A percentile compares a stretch with the other conserved stretches of the same genome.
phyloP scores from a whole-genome alignment of 2,329 filamentous ascomycete genomes.

The Aspergillus sojae region DNA sequence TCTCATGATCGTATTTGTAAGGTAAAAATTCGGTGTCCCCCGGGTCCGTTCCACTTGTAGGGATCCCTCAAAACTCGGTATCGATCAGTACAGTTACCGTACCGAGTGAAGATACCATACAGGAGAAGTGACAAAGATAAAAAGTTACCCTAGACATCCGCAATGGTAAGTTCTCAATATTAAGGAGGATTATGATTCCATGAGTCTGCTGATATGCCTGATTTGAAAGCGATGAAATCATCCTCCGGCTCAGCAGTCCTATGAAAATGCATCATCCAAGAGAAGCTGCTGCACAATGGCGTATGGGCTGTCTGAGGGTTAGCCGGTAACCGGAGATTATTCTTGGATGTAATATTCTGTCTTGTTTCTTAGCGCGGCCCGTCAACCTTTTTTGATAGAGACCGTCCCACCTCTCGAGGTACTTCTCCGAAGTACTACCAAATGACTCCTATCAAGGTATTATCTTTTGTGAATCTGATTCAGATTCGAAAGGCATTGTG shows the following conservation, averaged over 20 bases:
- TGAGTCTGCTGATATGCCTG: neutral
- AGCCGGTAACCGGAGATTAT: conserved; percentile 18
- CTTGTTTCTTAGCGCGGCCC: conserved; percentile 19
- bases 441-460: neutral
- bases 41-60: neutral
- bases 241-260: conserved; percentile 6
- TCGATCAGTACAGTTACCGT: neutral
- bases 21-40: conserved; percentile 2
- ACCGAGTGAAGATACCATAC: neutral
- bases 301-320: conserved; percentile 13
- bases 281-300: conserved; percentile 20
- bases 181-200: neutral
- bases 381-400: conserved; percentile 15
- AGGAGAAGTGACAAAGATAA: neutral
- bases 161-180: neutral
- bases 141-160: neutral
- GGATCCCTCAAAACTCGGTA: neutral
- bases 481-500: neutral
- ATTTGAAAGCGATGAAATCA: conserved; percentile 6
- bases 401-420: conserved; percentile 14
- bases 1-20: neutral
- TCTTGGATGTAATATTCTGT: conserved; percentile 5
- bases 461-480: neutral
- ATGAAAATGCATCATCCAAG: neutral
- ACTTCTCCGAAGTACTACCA: neutral